These are phyloP conservation scores for Termitomyces sp. DNA, from an alignment of 768 basidiomycete genomes.

Conservation along the genomic window DNA sequence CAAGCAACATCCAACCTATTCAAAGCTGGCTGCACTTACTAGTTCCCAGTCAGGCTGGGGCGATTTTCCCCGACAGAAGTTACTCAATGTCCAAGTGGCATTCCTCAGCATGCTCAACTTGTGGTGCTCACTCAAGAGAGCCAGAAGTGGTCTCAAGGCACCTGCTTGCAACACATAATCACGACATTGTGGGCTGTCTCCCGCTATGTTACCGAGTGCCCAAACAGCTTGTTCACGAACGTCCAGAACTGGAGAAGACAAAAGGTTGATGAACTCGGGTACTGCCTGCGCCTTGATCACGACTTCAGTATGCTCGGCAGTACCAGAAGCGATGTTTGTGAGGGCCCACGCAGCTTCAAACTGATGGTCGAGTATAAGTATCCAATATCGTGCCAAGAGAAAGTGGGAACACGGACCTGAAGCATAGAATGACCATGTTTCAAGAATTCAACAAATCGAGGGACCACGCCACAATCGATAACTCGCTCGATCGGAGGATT, in stretches of 20 bases:
- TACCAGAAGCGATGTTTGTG: constrained; percentile 97
- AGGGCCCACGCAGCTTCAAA: constrained; percentile 98
- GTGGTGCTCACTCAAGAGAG: constrained; percentile 90
- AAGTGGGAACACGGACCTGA: constrained; percentile 44
- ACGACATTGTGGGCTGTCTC: constrained; percentile 95
- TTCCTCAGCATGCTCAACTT: constrained; percentile 98
- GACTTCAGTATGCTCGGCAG: constrained; percentile 96
- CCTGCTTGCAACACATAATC: constrained; percentile 95
- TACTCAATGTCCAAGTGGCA: constrained; percentile 98
- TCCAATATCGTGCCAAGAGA: not conserved
- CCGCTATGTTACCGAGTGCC: constrained; percentile 99
- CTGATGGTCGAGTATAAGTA: constrained; percentile 28
- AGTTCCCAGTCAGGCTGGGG: constrained; percentile 98
- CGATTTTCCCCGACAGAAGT: constrained; percentile 97
- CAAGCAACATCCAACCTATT: constrained; percentile 7
- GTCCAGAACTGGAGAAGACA: constrained; percentile 92
- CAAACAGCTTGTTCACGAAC: constrained; percentile 99
- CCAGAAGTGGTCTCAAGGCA: constrained; percentile 87
- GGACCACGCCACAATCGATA: constrained; percentile 95
- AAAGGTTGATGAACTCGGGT: constrained; percentile 93
- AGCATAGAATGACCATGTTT: constrained; percentile 76
- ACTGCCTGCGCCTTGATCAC: constrained; percentile 94
- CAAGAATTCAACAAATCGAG: constrained; percentile 95
- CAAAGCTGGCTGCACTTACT: constrained; percentile 44
- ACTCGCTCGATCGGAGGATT: constrained; percentile 99